These are phyloP conservation scores for Stropharia rugosoannulata DNA, from an alignment of 768 basidiomycete genomes.

Conservation along the genomic window DNA sequence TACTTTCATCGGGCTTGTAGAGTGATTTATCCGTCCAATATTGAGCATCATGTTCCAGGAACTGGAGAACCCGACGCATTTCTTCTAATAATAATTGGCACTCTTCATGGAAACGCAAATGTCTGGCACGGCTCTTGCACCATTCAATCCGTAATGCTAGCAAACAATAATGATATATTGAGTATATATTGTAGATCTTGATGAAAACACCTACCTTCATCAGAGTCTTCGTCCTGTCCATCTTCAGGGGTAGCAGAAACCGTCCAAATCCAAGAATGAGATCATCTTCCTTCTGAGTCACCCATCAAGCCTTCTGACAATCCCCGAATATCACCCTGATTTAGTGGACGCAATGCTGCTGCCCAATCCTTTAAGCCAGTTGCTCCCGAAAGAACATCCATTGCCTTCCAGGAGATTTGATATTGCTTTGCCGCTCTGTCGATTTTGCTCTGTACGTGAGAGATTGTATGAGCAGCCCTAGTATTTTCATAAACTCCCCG, in stretches of 20 bases:
- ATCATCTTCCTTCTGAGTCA: background rate
- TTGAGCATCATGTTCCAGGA: background rate
- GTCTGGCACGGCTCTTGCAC: conserved; percentile 2
- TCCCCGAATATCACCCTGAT: conserved; percentile 5
- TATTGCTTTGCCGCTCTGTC: conserved; percentile 9
- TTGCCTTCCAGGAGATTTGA: conserved; percentile 5
- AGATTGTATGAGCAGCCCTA: conserved; percentile 4
- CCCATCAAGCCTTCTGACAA: conserved; percentile 7
- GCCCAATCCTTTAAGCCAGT: conserved; percentile 6
- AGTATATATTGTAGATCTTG: too few species aligned
- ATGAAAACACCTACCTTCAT: background rate
- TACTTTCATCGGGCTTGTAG: background rate
- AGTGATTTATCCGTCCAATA: background rate
- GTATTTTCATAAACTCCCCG: conserved; percentile 9
- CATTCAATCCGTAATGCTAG: conserved; percentile 7
- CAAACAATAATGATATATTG: background rate
- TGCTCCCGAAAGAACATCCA: conserved; percentile 1
- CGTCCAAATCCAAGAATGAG: background rate
- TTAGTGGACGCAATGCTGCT: background rate
- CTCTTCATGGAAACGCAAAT: conserved; percentile 4
- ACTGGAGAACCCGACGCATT: conserved; percentile 5
- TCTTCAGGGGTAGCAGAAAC: background rate
- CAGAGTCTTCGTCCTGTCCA: background rate
- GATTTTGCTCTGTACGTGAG: conserved; percentile 10
- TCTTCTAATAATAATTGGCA: conserved; percentile 6